phyloP scores from a whole-genome alignment of 305 asterid genomes.

The Ajuga reptans region DNA sequence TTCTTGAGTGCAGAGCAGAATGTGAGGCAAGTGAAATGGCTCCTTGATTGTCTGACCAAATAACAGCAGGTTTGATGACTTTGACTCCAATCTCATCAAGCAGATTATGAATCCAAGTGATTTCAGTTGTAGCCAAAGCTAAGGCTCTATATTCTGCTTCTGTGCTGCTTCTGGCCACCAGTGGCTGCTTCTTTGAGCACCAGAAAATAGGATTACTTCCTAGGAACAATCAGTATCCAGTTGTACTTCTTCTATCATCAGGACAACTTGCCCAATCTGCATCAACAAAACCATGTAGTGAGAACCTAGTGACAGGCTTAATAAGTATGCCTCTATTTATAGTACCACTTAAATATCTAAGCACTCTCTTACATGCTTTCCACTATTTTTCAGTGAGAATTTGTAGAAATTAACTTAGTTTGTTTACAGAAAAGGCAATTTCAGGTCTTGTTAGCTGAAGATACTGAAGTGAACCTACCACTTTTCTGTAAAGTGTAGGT shows the following conservation, averaged over 20 bases:
- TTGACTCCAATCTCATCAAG: background rate
- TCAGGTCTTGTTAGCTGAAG: background rate
- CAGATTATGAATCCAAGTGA: background rate
- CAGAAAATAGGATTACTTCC: background rate
- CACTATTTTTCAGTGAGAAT: background rate
- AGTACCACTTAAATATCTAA: background rate
- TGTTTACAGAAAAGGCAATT: background rate
- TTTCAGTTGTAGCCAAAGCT: background rate
- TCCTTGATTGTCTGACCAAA: background rate
- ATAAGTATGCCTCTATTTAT: no score
- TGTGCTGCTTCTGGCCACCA: background rate
- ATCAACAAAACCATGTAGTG: background rate
- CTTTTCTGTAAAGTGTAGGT: background rate
- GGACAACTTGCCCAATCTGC: background rate
- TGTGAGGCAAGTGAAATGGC: background rate
- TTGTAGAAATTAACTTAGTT: background rate
- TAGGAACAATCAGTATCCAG: background rate
- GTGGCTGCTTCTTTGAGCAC: background rate
- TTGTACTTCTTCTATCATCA: background rate
- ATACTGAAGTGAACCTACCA: background rate
- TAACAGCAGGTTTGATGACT: no score
- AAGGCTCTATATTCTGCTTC: background rate
- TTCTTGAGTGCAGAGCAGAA: background rate
- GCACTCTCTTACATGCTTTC: background rate
- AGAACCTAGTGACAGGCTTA: background rate